A percentile compares a stretch with the other conserved stretches of the same genome.
Evolutionary conservation across 208 protist genomes (phyloP).

Genomic region (Herpetomonas samuelpessoai): DNA sequence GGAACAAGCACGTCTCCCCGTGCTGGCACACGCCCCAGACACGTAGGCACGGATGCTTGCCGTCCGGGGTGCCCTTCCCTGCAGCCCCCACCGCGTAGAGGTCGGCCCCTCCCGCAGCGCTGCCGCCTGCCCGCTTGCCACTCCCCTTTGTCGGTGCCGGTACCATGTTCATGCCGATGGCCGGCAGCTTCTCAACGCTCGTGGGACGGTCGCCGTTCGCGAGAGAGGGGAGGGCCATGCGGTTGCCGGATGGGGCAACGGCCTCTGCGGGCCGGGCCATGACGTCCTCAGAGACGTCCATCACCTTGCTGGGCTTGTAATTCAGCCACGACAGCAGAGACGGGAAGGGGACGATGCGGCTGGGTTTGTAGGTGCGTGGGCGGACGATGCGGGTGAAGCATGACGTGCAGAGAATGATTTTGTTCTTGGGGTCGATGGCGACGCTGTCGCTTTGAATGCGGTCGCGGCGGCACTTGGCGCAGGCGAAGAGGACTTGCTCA

Average conservation of each 20-base stretch:
- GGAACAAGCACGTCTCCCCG: slow-evolving; percentile 70
- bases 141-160: slow-evolving; percentile 8
- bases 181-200: slow-evolving; percentile 50
- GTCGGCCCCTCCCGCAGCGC: background rate
- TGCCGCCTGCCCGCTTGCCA: slow-evolving; percentile 4
- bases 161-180: slow-evolving; percentile 62
- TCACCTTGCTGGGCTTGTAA: slow-evolving; percentile 65
- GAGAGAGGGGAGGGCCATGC: slow-evolving; percentile 42
- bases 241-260: slow-evolving; percentile 76
- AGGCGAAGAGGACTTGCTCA: slow-evolving; percentile 64
- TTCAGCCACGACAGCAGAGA: slow-evolving; percentile 83
- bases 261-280: slow-evolving; percentile 68
- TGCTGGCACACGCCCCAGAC: slow-evolving; percentile 75
- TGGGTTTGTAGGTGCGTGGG: slow-evolving; percentile 66
- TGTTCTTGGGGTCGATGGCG: slow-evolving; percentile 58
- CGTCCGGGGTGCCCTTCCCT: background rate
- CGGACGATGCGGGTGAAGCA: slow-evolving; percentile 80
- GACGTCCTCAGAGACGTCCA: slow-evolving; percentile 67
- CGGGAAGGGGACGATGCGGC: slow-evolving; percentile 75
- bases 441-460: slow-evolving; percentile 72
- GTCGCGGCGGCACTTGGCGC: slow-evolving; percentile 75
- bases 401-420: slow-evolving; percentile 63
- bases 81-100: background rate
- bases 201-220: slow-evolving; percentile 38
- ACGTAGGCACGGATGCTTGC: slow-evolving; percentile 65